Base-by-base conservation (phyloP, 2,329 filamentous ascomycete genomes). In the Simplicillium sp. region DNA sequence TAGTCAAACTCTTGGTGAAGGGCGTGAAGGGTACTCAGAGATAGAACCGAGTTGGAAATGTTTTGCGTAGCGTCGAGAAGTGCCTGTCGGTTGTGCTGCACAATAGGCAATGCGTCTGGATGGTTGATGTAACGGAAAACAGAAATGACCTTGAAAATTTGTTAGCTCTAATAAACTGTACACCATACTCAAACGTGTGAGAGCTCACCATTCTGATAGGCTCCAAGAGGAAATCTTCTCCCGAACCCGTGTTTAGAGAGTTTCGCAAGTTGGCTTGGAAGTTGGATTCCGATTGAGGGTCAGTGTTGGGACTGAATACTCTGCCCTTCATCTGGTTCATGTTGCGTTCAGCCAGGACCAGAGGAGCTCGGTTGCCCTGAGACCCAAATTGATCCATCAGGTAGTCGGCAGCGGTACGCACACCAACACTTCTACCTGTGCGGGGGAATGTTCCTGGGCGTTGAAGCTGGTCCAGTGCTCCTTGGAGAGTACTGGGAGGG, bases 71-170 rank as follows among this genome's bases (percentile, higher is more conserved):
- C 28, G 25, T 38, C 36, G 8, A n/a, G 36, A 28, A 38, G 36
- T 7, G 17, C 17, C 36, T 28, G 36, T 14, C 36, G 16, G 16
- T 38, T 38, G 16, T 18, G 18, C 28, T 38, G 36, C 18, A 38
- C 16, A 14, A 18, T 38, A n/a, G 36, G 36, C 18, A 18, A 28
- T 11, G 36, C 18, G 16, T 38, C 20, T 12, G 36, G 36, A 38
- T 38, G 36, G 28, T 38, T 38, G 36, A 38, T 38, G 36, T 38
- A 38, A 11, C 36, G 36, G 28, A 38, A 38, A n/a, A 38, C 36
- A 28, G 36, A 18, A 17, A 38, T 38, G 6, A 17, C 20, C 36
- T 38, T 25, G 20, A 25, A n/a, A n/a, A 25, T 25, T 25, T 25
- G 20, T 25, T 25, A 25, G 20, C 20, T 25, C 20, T 25, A 6